Evolutionary conservation across 164 flowering plant genomes (phyloP), one percentile per base, ranked within the genome.

Genomic region (Magnolia officinalis): DNA sequence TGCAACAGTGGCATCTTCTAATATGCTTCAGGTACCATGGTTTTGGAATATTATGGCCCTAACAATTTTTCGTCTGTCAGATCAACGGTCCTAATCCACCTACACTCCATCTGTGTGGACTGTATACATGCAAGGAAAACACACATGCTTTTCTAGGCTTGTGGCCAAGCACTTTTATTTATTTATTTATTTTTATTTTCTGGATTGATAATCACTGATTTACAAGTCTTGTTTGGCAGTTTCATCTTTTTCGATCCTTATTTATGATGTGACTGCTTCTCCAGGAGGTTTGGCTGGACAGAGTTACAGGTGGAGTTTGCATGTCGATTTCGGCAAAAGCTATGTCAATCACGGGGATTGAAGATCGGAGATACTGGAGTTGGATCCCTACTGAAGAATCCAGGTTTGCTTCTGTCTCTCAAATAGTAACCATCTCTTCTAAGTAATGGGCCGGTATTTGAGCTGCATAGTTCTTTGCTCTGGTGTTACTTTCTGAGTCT

Each of bases 301-400:
- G 83, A 78, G 85, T 86, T 61, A 88, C 94, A 7, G 96, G 99
- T 71, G 84, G 89, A 81, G 87, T 92, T 75, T 96, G 97, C 79
- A 83, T 91, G 91, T 83, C 96, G 1, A 85, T 92, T 49, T 91
- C 97, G 10, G 94, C 99, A 0, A 92, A 83, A 76, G 90, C 83
- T n/a, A 83, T 96, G 94, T 74, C 85, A 1, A 92, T 96, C 73
- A 96, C 99, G 2, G 97, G 97, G 67, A 92, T 96, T 73, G 99
- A 96, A 55, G 99, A 96, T 84, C 83, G 98, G 70, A 90, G 99
- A 82, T 92, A 94, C 83, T 96, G 99, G 99, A 94, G 81, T 76
- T 94, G 96, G 96, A 52, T 92, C 76, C 88, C 94, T 50, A 91
- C 97, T 21, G 99, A 96, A 81, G 99, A 96, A 85, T 94, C 99